Conservation (phyloP, 345 rosid species). For the Trapa incisa region DNA sequence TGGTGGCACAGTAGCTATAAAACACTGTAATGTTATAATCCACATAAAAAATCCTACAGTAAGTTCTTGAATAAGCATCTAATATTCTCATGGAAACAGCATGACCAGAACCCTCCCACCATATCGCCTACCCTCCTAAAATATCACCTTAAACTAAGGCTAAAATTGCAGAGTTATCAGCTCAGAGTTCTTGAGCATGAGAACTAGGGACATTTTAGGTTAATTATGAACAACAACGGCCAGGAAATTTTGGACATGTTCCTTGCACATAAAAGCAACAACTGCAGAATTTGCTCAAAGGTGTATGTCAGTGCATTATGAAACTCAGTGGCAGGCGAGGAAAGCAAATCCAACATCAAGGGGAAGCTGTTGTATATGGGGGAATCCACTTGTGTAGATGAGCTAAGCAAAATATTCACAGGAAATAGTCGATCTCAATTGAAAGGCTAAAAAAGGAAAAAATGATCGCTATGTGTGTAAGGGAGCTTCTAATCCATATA, state of each 20-base stretch:
- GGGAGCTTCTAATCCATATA: neutral
- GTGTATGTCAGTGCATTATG: neutral
- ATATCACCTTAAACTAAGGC: neutral
- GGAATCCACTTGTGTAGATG: neutral
- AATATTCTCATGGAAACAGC: neutral
- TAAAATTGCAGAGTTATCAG: neutral
- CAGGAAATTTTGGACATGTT: neutral
- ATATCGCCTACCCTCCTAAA: neutral
- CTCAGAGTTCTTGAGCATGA: neutral
- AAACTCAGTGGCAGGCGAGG: neutral
- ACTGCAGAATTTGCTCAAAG: neutral
- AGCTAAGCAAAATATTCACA: neutral
- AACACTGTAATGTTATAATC: constrained; percentile 23
- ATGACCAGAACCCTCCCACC: neutral
- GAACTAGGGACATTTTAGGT: neutral
- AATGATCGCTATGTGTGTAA: neutral
- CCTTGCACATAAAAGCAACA: neutral
- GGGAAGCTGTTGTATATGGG: neutral
- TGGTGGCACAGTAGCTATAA: constrained; percentile 32
- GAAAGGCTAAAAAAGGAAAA: neutral
- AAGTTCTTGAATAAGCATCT: constrained; percentile 2
- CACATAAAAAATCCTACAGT: neutral
- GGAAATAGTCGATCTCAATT: neutral
- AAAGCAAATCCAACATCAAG: neutral
- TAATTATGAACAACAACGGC: neutral